These are phyloP conservation scores for Pythium scleroteichum DNA, from an alignment of 352 stramenopile species.

Conservation along the genomic window DNA sequence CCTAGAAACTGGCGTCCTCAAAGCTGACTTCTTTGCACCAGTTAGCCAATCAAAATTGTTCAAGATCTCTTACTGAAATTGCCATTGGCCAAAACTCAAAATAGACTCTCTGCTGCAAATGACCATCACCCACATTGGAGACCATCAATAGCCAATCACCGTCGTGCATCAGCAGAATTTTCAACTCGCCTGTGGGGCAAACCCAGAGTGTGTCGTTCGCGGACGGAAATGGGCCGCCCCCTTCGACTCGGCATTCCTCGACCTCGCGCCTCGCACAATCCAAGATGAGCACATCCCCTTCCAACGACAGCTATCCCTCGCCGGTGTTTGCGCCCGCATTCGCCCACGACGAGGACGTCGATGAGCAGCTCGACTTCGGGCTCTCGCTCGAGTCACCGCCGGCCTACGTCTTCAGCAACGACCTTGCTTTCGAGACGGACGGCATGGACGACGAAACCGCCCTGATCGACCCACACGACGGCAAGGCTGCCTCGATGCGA, in stretches of 20 bases:
- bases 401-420: constrained; percentile 36
- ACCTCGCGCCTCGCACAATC: constrained; percentile 8
- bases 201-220: too few relatives aligned
- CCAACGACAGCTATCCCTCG: not conserved
- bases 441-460: constrained; percentile 23
- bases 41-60: constrained; percentile 17
- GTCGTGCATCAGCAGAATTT: constrained; percentile 30
- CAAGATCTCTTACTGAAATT: not conserved
- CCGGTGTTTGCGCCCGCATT: constrained; percentile 27
- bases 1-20: not conserved
- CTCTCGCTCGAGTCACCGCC: constrained; percentile 35
- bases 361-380: constrained; percentile 26
- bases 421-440: constrained; percentile 24
- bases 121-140: constrained; percentile 32
- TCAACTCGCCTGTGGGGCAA: constrained; percentile 16
- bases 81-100: constrained; percentile 21
- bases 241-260: constrained; percentile 18
- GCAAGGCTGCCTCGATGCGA: constrained; percentile 29
- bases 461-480: constrained; percentile 25
- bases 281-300: constrained; percentile 24
- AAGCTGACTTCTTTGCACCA: constrained; percentile 25
- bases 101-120: constrained; percentile 4
- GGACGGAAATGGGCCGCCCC: not conserved
- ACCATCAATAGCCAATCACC: constrained; percentile 36
- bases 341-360: constrained; percentile 21